Percentiles rank a stretch among this genome's conserved stretches.
phyloP scores from a whole-genome alignment of 2,329 filamentous ascomycete species.

The Blastomyces silverae region DNA sequence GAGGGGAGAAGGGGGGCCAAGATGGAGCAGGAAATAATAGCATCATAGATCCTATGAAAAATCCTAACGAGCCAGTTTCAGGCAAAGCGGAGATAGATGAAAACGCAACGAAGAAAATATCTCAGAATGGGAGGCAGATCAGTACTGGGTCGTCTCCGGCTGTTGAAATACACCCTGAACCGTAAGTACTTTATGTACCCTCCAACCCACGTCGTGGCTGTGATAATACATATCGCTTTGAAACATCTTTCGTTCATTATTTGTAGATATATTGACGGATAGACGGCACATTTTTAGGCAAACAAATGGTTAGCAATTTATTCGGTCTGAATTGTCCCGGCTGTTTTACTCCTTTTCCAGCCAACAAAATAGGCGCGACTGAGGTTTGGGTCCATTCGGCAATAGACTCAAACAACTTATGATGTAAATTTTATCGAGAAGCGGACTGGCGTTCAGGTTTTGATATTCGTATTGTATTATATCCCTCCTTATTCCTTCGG shows the following conservation, averaged over 20 bases:
- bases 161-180: conserved; percentile 20
- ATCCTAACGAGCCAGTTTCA: background rate
- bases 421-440: background rate
- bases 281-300: background rate
- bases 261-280: background rate
- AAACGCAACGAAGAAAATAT: conserved; percentile 10
- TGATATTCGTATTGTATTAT: background rate
- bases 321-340: background rate
- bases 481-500: background rate
- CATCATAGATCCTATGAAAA: background rate
- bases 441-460: background rate
- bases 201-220: background rate
- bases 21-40: background rate
- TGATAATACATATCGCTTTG: background rate
- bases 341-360: background rate
- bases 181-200: conserved; percentile 12
- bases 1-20: conserved; percentile 12
- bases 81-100: conserved; percentile 1
- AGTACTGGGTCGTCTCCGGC: conserved; percentile 11
- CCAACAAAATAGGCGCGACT: background rate
- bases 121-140: conserved; percentile 15
- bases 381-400: background rate
- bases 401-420: background rate
- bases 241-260: background rate
- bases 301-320: conserved; percentile 3